Evolutionary conservation across 495 filamentous ascomycete species (phyloP), one percentile per base, ranked within the genome.

Genomic region (Platismatia glauca): DNA sequence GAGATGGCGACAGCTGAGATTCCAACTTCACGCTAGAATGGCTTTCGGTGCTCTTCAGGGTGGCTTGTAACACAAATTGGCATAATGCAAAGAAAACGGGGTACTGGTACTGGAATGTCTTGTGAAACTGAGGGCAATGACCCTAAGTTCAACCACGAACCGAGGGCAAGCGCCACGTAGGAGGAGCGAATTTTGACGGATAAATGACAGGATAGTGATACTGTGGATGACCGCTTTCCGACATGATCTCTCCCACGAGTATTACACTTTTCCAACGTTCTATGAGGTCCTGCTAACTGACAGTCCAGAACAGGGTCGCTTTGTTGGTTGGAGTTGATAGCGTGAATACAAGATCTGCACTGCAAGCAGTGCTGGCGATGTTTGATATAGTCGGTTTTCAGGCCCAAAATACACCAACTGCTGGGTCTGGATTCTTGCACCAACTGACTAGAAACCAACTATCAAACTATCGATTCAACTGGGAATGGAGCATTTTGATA

Each of bases 1-100:
- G 89, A 69, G 88, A 87, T 65, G 87, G 84, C 68, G 75, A 74
- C 37, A 71, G 59, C 34, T 70, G 59, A 62, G 9, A 16, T 12
- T 31, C 12, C 5, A 33, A 20, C 31, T 37, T 29, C n/a, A 31
- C n/a, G 15, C 57, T 33, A 46, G 37, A n/a, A 7, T 0, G 20
- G 44, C 15, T 31, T 16, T 34, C n/a, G 34, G 8, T n/a, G 12
- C 27, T 48, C 20, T 11, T 3, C 34, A 35, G 34, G 41, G 1
- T 24, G 31, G 15, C 22, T 20, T 37, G 15, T n/a, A n/a, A n/a
- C 60, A 39, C 35, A n/a, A 15, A 37, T 6, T 15, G 44, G 52
- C 50, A 34, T 43, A 44, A 18, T 9, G 7, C 15, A 44, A 20
- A 43, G 1, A 31, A 20, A 4, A 33, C 3, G 29, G 33, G 15